These are phyloP conservation scores for Rhytidiadelphus loreus DNA, from an alignment of 225 moss, liverwort and hornwort species.

Conservation along the genomic window DNA sequence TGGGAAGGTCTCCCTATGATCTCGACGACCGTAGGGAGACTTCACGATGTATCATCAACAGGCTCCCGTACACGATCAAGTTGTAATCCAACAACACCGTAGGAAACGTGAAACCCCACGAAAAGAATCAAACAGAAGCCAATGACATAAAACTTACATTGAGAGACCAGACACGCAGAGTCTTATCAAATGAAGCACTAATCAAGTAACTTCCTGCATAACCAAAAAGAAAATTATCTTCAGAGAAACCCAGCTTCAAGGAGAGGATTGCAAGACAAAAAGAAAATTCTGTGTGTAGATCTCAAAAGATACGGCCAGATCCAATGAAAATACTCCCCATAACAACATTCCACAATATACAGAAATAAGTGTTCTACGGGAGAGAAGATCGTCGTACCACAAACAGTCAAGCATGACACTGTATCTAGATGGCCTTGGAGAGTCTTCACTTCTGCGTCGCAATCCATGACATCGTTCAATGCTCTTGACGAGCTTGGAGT, in stretches of 20 bases:
- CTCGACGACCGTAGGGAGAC: background rate
- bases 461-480: slow-evolving; percentile 6
- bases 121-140: background rate
- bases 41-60: background rate
- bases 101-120: background rate
- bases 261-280: background rate
- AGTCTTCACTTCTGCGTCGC: slow-evolving; percentile 16
- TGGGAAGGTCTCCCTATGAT: background rate
- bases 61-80: background rate
- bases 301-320: background rate
- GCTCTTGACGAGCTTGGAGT: slow-evolving; percentile 10
- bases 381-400: slow-evolving; percentile 24
- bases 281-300: background rate
- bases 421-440: slow-evolving; percentile 66
- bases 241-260: background rate
- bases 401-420: slow-evolving; percentile 55
- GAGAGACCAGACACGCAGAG: slow-evolving; percentile 76
- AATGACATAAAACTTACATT: slow-evolving; percentile 35
- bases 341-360: background rate
- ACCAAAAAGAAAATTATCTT: background rate
- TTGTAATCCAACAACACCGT: background rate
- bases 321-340: background rate
- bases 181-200: slow-evolving; percentile 94
- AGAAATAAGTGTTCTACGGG: background rate
- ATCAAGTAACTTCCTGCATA: slow-evolving; percentile 67